Conservation (phyloP, 2,329 filamentous ascomycete genomes). For the Pseudocercospora musae region DNA sequence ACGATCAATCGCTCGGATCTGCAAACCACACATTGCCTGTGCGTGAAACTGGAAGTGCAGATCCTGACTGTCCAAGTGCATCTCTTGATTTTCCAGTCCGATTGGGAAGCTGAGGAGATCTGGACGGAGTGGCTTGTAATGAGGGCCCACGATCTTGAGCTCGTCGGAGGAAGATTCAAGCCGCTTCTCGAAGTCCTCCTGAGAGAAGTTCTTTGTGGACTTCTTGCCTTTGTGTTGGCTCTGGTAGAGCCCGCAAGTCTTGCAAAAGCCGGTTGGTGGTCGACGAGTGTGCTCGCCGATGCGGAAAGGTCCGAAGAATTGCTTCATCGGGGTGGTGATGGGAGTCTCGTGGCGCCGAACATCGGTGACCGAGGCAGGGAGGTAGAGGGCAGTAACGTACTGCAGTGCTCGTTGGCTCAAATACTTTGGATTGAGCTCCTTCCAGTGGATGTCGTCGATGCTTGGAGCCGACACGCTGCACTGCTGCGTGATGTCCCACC, state of each 20-base stretch:
- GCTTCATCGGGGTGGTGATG: background rate
- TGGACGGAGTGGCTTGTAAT: background rate
- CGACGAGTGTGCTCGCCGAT: conserved; percentile 1
- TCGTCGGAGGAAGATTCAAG: background rate
- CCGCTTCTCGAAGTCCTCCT: background rate
- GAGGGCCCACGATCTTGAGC: background rate
- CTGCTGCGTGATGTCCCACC: background rate
- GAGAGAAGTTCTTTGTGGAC: background rate
- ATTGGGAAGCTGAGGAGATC: background rate
- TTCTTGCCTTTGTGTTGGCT: background rate
- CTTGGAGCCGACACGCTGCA: background rate
- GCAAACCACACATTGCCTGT: too few relatives aligned
- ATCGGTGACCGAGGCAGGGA: conserved; percentile 10
- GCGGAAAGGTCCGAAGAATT: conserved; percentile 7
- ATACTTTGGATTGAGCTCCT: conserved; percentile 19
- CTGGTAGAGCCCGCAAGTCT: conserved; percentile 6
- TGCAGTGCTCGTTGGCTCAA: conserved; percentile 8
- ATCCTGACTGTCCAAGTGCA: too few relatives aligned
- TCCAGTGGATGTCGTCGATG: conserved; percentile 10
- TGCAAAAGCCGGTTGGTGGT: conserved; percentile 5
- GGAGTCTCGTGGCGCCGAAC: background rate
- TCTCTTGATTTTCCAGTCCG: too few relatives aligned
- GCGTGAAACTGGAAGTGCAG: too few relatives aligned
- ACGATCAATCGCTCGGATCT: too few relatives aligned
- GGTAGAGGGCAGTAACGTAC: background rate